phyloP scores from a whole-genome alignment of 441 rosid species.

The Mallotus repandus region DNA sequence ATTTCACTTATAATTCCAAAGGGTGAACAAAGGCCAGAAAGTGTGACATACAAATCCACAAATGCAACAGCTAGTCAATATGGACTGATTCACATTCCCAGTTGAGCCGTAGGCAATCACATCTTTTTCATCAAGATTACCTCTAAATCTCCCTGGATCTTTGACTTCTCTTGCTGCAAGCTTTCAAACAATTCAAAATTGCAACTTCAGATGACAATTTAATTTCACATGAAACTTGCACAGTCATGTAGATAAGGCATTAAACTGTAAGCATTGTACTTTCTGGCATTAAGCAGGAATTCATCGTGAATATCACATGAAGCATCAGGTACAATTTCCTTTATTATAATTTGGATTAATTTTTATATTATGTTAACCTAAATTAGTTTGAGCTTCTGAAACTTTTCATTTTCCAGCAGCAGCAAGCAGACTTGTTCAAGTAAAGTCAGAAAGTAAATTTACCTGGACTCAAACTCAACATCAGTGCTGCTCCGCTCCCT shows the following conservation, averaged over 20 bases:
- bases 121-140: slow-evolving; percentile 10
- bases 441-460: neutral
- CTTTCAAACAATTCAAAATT: neutral
- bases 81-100: neutral
- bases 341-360: too few relatives aligned
- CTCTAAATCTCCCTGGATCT: slow-evolving; percentile 34
- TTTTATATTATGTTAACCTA: too few relatives aligned
- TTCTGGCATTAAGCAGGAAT: neutral
- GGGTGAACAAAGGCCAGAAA: neutral
- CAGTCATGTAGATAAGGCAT: neutral
- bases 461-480: slow-evolving; percentile 38
- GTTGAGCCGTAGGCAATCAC: neutral
- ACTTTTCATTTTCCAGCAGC: too few relatives aligned
- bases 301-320: neutral
- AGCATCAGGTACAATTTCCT: neutral
- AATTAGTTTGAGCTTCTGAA: too few relatives aligned
- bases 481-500: slow-evolving; percentile 21
- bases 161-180: slow-evolving; percentile 40
- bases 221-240: neutral
- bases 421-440: too few relatives aligned
- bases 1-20: neutral
- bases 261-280: neutral
- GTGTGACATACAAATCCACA: neutral
- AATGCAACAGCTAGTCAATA: neutral
- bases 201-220: neutral